Evolutionary conservation across 2,329 filamentous ascomycete species (phyloP).

Genomic region (Penicillium oxalicum): DNA sequence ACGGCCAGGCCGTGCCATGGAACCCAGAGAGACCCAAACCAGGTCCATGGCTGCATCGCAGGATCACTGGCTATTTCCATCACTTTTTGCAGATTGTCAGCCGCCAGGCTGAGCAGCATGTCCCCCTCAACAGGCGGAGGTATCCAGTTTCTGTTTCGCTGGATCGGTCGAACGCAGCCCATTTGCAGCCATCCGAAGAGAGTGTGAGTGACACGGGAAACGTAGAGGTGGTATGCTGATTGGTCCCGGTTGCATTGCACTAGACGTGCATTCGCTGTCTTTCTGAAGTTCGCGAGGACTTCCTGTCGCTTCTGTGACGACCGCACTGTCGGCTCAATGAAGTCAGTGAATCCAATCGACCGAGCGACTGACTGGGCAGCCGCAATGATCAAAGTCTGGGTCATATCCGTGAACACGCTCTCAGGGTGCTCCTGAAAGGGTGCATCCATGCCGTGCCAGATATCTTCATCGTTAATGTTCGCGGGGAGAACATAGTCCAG

Average conservation of each 20-base stretch:
- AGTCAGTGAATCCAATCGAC: slow-evolving; percentile 21
- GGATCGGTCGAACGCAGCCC: slow-evolving; percentile 23
- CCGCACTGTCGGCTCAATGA: slow-evolving; percentile 19
- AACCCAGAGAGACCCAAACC: slow-evolving; percentile 25
- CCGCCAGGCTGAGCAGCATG: slow-evolving; percentile 22
- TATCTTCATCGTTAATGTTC: slow-evolving; percentile 27
- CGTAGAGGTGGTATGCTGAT: slow-evolving; percentile 23
- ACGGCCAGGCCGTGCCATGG: slow-evolving; percentile 31
- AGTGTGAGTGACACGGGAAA: slow-evolving; percentile 14
- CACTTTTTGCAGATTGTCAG: slow-evolving; percentile 19
- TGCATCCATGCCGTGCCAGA: slow-evolving; percentile 21
- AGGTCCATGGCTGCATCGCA: slow-evolving; percentile 19
- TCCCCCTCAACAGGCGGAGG: slow-evolving; percentile 22
- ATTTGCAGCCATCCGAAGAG: slow-evolving; percentile 26
- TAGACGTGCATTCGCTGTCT: slow-evolving; percentile 15
- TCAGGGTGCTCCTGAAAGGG: slow-evolving; percentile 12
- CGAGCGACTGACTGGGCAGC: slow-evolving; percentile 20
- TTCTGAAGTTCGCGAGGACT: slow-evolving; percentile 22
- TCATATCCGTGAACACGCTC: slow-evolving; percentile 26
- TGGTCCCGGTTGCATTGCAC: slow-evolving; percentile 16
- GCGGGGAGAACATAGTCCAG: slow-evolving; percentile 21
- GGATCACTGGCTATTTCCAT: slow-evolving; percentile 19
- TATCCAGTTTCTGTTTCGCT: slow-evolving; percentile 18
- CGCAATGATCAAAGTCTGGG: slow-evolving; percentile 19
- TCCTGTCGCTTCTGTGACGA: slow-evolving; percentile 22